phyloP scores from a whole-genome alignment of 192 early-diverging fungal genomes.

The Chytriomyces sp. region DNA sequence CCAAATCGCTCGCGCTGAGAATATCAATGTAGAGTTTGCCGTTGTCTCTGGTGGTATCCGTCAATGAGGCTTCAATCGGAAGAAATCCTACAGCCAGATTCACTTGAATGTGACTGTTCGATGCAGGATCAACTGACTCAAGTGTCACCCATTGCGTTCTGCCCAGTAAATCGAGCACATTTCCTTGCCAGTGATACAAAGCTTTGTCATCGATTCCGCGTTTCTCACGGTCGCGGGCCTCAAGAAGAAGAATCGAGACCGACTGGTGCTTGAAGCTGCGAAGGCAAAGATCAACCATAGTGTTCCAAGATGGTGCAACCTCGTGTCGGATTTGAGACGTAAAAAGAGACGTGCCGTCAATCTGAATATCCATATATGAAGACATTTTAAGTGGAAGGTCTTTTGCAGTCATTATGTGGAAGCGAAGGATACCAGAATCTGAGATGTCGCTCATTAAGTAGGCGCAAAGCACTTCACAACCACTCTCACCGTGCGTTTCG shows the following conservation, averaged over 20 bases:
- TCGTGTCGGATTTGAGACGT: conserved; percentile 13
- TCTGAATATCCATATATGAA: conserved; percentile 45
- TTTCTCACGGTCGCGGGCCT: conserved; percentile 10
- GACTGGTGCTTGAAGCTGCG: conserved; percentile 9
- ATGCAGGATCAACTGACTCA: background rate
- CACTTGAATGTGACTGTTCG: conserved; percentile 1
- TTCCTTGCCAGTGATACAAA: background rate
- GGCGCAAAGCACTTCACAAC: background rate
- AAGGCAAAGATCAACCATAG: conserved; percentile 10
- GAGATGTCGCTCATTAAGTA: background rate
- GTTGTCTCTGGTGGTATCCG: conserved; percentile 28
- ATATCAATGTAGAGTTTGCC: conserved; percentile 48
- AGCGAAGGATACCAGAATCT: conserved; percentile 46
- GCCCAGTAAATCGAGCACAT: conserved; percentile 1
- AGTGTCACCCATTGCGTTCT: background rate
- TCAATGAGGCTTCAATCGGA: conserved; percentile 17
- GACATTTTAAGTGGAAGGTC: conserved; percentile 22
- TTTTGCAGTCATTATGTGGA: conserved; percentile 51
- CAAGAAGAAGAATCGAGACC: conserved; percentile 1
- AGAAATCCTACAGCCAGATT: conserved; percentile 4
- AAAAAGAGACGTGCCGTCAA: conserved; percentile 49
- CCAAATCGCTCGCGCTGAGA: conserved; percentile 49
- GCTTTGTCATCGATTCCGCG: background rate
- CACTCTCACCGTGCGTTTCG: conserved; percentile 25
- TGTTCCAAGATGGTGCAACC: conserved; percentile 10